Evolutionary conservation across 768 basidiomycete genomes (phyloP).

Genomic region (Amanita inopinata): DNA sequence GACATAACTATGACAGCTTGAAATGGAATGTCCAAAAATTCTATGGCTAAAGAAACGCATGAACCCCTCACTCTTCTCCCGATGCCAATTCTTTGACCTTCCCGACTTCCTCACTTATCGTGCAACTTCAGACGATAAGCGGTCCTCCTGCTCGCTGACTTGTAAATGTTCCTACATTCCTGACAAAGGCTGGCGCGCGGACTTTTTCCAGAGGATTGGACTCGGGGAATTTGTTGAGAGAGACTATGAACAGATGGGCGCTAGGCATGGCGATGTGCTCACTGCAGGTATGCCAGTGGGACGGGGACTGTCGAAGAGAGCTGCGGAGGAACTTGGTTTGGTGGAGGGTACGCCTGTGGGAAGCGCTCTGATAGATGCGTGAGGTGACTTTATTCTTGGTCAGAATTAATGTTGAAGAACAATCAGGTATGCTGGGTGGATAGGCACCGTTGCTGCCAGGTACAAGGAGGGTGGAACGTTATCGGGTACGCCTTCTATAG

Average conservation of each 20-base stretch:
- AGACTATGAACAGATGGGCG: constrained; percentile 69
- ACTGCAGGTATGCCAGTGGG: constrained; percentile 86
- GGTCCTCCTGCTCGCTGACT: constrained; percentile 88
- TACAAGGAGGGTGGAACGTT: constrained; percentile 43
- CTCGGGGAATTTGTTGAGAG: constrained; percentile 59
- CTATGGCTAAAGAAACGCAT: constrained; percentile 94
- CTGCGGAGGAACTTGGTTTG: constrained; percentile 82
- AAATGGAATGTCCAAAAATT: constrained; percentile 98
- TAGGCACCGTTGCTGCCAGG: constrained; percentile 87
- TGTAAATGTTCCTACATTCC: constrained; percentile 96
- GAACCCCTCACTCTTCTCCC: constrained; percentile 55
- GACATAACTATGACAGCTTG: constrained; percentile 53
- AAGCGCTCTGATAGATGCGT: constrained; percentile 94
- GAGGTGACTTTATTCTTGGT: constrained; percentile 18
- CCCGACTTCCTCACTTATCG: constrained; percentile 96
- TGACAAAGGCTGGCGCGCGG: constrained; percentile 74
- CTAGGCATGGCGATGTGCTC: constrained; percentile 50
- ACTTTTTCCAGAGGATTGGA: constrained; percentile 84
- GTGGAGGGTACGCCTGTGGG: constrained; percentile 85
- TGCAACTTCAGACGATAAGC: constrained; percentile 62
- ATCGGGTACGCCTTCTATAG: constrained; percentile 49
- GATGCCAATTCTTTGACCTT: constrained; percentile 81
- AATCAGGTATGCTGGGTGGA: constrained; percentile 84
- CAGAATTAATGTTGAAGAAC: not conserved
- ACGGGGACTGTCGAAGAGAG: constrained; percentile 61